Evolutionary conservation across 345 rosid genomes (phyloP), one percentile per base, ranked within the genome.

Genomic region (Gynandropsis gynandra): DNA sequence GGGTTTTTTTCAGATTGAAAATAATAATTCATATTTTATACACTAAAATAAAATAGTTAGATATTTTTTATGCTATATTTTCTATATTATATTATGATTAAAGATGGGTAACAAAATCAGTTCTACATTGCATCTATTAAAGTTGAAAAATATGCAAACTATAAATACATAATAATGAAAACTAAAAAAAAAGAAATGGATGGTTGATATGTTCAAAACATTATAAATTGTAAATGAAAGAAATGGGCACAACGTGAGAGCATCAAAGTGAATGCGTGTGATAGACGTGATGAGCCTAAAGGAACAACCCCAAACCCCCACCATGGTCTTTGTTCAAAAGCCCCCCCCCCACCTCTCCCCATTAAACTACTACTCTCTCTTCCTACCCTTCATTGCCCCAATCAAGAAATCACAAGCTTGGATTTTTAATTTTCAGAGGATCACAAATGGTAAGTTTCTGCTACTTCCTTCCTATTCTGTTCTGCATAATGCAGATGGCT

Each of bases 201-300:
- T n/a, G n/a, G n/a, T n/a, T n/a, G n/a, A n/a, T n/a, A n/a, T n/a
- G n/a, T n/a, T n/a, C n/a, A n/a, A n/a, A n/a, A n/a, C n/a, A n/a
- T n/a, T 38, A 39, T 47, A 10, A 27, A 53, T 53, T 40, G 4
- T 16, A 43, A 31, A 51, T 58, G 17, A 29, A 18, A 38, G 54
- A 35, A 61, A 43, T 48, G 63, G 52, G 47, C 41, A 66, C 65
- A 66, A 66, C 71, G 71, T 66, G 71, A 54, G 18, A 54, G 38
- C 71, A 59, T 60, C 62, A 35, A 66, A 65, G 65, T 65, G 59
- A 11, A 50, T 10, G 49, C 59, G 17, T 54, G 54, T 66, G 34
- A 8, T 59, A 60, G 66, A 67, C 71, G 71, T 67, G 71, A 67
- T 65, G 57, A 61, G 66, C 71, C 66, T 67, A 67, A 61, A 46